These are phyloP conservation scores for Cerrena zonata DNA, from an alignment of 1,284 basidiomycete species.

Conservation along the genomic window DNA sequence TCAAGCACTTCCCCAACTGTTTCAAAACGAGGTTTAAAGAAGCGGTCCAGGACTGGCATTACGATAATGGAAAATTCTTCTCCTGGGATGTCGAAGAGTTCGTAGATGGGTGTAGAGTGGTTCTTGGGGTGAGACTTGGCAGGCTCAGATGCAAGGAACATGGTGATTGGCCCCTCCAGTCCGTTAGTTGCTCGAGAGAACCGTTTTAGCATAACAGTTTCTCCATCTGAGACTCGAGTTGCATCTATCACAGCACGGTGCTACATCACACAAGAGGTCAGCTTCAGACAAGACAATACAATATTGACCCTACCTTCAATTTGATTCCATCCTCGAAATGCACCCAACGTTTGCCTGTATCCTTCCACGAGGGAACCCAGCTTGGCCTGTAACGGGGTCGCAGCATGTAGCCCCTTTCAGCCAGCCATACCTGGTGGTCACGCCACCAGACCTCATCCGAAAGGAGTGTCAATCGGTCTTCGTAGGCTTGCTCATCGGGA, in stretches of 20 bases:
- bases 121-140: constrained; percentile 18
- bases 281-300: too few species aligned
- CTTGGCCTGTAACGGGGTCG: constrained; percentile 14
- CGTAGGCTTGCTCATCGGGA: too few species aligned
- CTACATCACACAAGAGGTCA: too few species aligned
- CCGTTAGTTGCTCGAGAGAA: constrained; percentile 7
- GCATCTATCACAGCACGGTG: constrained; percentile 20
- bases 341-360: too few species aligned
- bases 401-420: constrained; percentile 15
- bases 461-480: too few species aligned
- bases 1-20: constrained; percentile 24
- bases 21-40: constrained; percentile 17
- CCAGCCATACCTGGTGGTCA: constrained; percentile 16
- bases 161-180: constrained; percentile 19
- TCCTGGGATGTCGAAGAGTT: constrained; percentile 16
- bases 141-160: constrained; percentile 12
- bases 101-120: constrained; percentile 23
- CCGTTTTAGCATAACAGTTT: constrained; percentile 18
- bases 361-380: constrained; percentile 17
- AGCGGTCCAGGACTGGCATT: constrained; percentile 21
- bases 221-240: constrained; percentile 16
- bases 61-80: constrained; percentile 19
- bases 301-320: too few species aligned
- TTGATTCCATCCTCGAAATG: too few species aligned
- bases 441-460: too few species aligned